phyloP scores from a whole-genome alignment of 352 stramenopile species.

The Phytophthora lateralis region DNA sequence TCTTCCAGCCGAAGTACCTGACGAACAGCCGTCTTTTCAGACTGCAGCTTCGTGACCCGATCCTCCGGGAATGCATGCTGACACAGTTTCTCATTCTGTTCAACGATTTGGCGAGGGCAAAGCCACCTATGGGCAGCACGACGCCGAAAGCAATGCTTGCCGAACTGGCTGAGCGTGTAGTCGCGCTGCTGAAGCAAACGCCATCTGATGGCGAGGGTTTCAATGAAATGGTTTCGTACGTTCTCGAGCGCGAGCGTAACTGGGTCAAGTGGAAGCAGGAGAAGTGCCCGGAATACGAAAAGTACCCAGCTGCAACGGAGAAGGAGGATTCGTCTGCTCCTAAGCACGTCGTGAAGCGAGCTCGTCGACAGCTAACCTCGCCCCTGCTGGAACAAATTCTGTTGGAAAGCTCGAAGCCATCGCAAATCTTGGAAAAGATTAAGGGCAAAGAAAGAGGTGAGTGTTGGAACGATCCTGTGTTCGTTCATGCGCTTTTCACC shows the following conservation, averaged over 20 bases:
- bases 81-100: slow-evolving; percentile 89
- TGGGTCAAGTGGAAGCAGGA: slow-evolving; percentile 93
- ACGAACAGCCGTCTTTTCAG: slow-evolving; percentile 92
- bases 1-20: slow-evolving; percentile 93
- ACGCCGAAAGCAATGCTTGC: slow-evolving; percentile 67
- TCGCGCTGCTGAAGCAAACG: slow-evolving; percentile 83
- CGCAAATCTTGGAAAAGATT: slow-evolving; percentile 76
- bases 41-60: slow-evolving; percentile 90
- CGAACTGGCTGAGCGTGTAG: slow-evolving; percentile 74
- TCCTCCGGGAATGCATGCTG: slow-evolving; percentile 89
- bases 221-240: slow-evolving; percentile 84
- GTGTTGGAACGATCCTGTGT: neutral
- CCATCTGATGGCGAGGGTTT: slow-evolving; percentile 87
- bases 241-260: slow-evolving; percentile 89
- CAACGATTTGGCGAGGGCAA: slow-evolving; percentile 68
- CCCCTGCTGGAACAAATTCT: slow-evolving; percentile 81
- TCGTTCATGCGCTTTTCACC: neutral
- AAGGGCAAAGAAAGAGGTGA: slow-evolving; percentile 66
- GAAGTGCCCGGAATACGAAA: slow-evolving; percentile 86
- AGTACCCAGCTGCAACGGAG: slow-evolving; percentile 33
- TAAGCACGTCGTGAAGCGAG: slow-evolving; percentile 32
- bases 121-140: slow-evolving; percentile 47
- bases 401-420: slow-evolving; percentile 75
- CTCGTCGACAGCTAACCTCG: slow-evolving; percentile 41
- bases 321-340: slow-evolving; percentile 26